phyloP scores from a whole-genome alignment of 768 basidiomycete genomes.

The Kwoniella botswanensis region DNA sequence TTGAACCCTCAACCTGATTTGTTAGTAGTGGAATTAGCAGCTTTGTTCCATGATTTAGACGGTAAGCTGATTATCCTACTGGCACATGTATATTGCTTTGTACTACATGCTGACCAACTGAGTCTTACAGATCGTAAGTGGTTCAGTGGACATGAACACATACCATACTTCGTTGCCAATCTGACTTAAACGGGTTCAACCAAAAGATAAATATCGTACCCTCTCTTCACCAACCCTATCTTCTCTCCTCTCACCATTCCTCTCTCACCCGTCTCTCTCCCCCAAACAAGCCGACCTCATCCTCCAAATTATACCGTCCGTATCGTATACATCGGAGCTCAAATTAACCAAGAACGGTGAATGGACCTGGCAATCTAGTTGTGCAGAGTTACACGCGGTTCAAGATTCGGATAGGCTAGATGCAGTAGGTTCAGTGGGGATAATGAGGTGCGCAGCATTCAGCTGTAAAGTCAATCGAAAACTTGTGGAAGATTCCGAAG shows the following conservation, averaged over 20 bases:
- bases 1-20: constrained; percentile 66
- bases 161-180: not conserved
- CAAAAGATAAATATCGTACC: constrained; percentile 27
- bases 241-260: constrained; percentile 22
- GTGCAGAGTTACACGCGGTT: constrained; percentile 78
- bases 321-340: constrained; percentile 83
- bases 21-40: constrained; percentile 77
- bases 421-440: constrained; percentile 79
- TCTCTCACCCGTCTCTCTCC: constrained; percentile 19
- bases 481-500: constrained; percentile 57
- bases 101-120: too few relatives aligned
- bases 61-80: constrained; percentile 68
- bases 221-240: constrained; percentile 28
- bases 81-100: constrained; percentile 11
- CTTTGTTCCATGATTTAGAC: constrained; percentile 86
- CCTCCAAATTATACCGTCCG: constrained; percentile 69
- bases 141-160: too few relatives aligned
- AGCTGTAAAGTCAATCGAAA: constrained; percentile 46
- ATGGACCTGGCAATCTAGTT: constrained; percentile 74
- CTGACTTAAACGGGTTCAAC: not conserved
- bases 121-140: constrained; percentile 57
- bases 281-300: constrained; percentile 26
- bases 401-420: constrained; percentile 81
- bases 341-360: constrained; percentile 62
- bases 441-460: constrained; percentile 72